Evolutionary conservation across 2,329 filamentous ascomycete species (phyloP), one percentile per base, ranked within the genome.

Genomic region (Tolypocladium album): DNA sequence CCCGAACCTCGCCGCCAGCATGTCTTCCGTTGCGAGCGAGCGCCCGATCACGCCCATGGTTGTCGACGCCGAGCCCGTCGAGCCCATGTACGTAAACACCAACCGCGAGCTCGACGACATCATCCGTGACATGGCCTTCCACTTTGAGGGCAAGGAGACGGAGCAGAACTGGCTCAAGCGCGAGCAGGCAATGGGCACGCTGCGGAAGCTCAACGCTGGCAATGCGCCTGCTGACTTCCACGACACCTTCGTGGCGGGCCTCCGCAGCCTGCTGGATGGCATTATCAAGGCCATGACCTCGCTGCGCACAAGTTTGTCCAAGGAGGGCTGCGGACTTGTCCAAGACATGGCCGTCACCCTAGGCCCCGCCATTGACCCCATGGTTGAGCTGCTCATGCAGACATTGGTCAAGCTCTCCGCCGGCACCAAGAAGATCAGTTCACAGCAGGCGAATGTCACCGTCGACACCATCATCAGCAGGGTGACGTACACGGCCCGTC

Each of bases 111-210:
- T 97, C n/a, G 92, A 97, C 62, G 92, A 96, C 34, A 85, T 88
- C 1, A 86, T 96, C 70, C 85, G 84, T 64, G 87, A 89, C 39
- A 96, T 97, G 90, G 79, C 87, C 39, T 80, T 81, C 58, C 82
- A 82, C 70, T 97, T 97, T 63, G 92, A 97, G 65, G 92, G 92
- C 58, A 90, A 82, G 70, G 93, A 97, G 75, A 86, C 88, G 0
- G 93, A 97, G 70, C 85, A 89, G 61, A 97, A 97, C 69, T 97
- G 93, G 93, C 72, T 90, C 67, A 87, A 88, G 66, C 83, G 93
- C 71, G 93, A 97, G 72, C 89, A 93, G 76, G 88, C 84, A 69
- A 82, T 92, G 43, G 82, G 82, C 9, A 92, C 89, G 65, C 75
- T 97, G 56, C 85, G 93, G 58, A 84, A 86, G 64, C 81, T 97